Conservation (phyloP, 306 rosid species). For the Dryas drummondii region DNA sequence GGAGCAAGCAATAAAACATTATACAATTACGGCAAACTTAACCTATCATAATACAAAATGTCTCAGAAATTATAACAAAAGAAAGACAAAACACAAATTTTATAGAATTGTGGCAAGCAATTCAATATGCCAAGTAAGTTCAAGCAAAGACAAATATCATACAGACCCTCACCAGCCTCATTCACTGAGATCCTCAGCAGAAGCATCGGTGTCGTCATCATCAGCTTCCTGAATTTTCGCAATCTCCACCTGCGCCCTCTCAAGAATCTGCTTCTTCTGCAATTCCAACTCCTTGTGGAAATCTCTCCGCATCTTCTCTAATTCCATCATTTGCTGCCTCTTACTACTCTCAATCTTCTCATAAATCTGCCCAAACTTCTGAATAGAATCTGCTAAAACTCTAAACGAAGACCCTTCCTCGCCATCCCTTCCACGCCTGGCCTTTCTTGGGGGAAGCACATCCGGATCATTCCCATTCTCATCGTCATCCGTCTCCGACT, state of each 20-base stretch:
- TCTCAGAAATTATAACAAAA: not conserved
- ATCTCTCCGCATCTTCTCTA: constrained; percentile 75
- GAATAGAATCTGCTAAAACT: constrained; percentile 67
- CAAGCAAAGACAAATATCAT: constrained; percentile 3
- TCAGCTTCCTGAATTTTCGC: constrained; percentile 55
- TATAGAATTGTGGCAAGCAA: not conserved
- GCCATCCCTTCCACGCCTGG: constrained; percentile 12
- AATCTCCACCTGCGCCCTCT: constrained; percentile 69
- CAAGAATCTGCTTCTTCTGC: constrained; percentile 83
- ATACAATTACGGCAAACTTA: constrained; percentile 15
- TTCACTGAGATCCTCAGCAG: constrained; percentile 17
- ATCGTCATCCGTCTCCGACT: constrained; percentile 57
- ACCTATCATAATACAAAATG: not conserved
- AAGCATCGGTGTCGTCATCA: constrained; percentile 43
- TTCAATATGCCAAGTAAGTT: constrained; percentile 16
- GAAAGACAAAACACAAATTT: not conserved
- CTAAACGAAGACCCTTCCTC: constrained; percentile 44
- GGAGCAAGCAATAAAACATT: not conserved
- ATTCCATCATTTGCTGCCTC: constrained; percentile 87
- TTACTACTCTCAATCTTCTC: constrained; percentile 78
- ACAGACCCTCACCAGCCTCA: constrained; percentile 30
- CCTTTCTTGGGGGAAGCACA: constrained; percentile 19
- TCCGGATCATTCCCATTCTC: constrained; percentile 24
- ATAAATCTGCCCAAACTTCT: constrained; percentile 73
- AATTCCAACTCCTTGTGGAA: constrained; percentile 67